Evolutionary conservation across 192 early-diverging fungal species (phyloP), one percentile per base, ranked within the genome.

Genomic region (Haplosporangium gracile): DNA sequence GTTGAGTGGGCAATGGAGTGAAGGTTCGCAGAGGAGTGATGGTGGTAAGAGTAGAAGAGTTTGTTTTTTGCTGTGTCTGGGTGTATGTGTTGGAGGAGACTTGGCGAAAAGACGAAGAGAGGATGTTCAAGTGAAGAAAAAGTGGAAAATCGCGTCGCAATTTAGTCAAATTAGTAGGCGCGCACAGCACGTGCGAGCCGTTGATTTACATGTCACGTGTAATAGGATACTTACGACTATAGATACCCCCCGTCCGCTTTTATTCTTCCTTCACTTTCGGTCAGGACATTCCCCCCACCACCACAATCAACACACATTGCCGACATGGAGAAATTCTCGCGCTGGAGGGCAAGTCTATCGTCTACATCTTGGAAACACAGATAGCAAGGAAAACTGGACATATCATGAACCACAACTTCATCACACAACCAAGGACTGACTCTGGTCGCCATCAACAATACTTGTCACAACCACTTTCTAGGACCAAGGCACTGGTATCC

Each of bases 401-500:
- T 65, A 32, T n/a, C 26, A 65, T 32, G 16, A 51, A 22, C 49
- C 2, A 11, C 47, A 49, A 3, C 47, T 51, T 51, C 49, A 51
- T 51, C 18, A 20, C 49, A 4, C 49, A 51, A 51, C 49, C 15
- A 51, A 16, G 20, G 4, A 51, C 49, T 51, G 49, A 51, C 49
- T 22, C 49, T 51, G 18, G 15, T 51, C 49, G 10, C 60, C 63
- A 76, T 53, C 38, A 45, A 72, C 39, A 13, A 20, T 40, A 20
- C 8, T n/a, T 38, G n/a, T 32, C 34, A 16, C 16, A 26, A 51
- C 22, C 5, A 20, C 39, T 34, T 26, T 11, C 49, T 88, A 93
- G 91, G 94, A 96, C 79, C 82, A 93, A 65, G 95, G 96, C 45
- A 97, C 96, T 8, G 96, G 96, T n/a, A 96, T 97, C 65, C 96